Base-by-base conservation (phyloP, 1,284 basidiomycete genomes). In the Hymenochaete sp. region DNA sequence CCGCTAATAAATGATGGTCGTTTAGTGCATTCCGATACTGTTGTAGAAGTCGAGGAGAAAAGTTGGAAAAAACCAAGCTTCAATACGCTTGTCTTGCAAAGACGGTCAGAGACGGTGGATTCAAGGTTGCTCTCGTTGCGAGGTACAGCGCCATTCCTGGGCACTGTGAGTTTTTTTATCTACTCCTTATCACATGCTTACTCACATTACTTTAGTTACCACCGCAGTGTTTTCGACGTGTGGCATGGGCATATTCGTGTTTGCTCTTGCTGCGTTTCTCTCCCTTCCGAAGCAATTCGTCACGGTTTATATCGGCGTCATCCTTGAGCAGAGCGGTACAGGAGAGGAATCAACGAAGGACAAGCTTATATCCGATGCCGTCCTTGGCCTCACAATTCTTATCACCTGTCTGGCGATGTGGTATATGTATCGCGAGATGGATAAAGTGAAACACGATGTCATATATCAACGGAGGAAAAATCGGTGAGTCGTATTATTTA, bases 221-320 rank as follows among this genome's bases (percentile, higher is more conserved):
- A 79, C 80, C 0, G 77, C 76, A 18, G 70, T 82, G 3, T 83
- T 83, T 54, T 68, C 81, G 1, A 75, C 79, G 0, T 79, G 77
- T 48, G 79, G 79, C 13, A 79, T 82, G 73, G 64, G 65, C 47
- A 67, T 84, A 45, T 68, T 70, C 56, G 61, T 74, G 32, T 82
- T 81, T 57, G 60, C 68, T 18, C 40, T 76, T 2, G 79, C 80
- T 9, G 75, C 78, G 0, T 49, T 80, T 33, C 56, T 82, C 18
- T 77, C 77, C 10, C 57, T 81, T 37, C 82, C 82, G 0, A 83
- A 84, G 54, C 67, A 75, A 55, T 67, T 79, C 40, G 66, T 73
- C 24, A 70, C 71, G 3, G 76, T 80, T 21, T 80, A 78, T 53
- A 67, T 78, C 18, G 79, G 78, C 18, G 62, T 63, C 5, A 44